phyloP scores from a whole-genome alignment of 495 filamentous ascomycete species.

The Penicillium bovifimosum region DNA sequence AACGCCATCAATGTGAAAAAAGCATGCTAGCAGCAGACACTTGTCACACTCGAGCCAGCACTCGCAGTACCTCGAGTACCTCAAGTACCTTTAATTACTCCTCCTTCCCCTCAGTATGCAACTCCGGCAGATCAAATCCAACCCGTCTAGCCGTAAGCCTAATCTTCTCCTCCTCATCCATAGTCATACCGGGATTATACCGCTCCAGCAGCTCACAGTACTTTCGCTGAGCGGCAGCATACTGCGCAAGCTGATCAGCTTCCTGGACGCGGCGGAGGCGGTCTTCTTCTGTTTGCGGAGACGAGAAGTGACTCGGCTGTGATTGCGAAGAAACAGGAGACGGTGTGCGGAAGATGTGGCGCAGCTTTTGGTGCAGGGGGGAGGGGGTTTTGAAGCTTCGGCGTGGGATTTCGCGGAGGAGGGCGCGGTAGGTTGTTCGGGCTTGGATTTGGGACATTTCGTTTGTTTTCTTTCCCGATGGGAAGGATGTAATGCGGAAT shows the following conservation, averaged over 20 bases:
- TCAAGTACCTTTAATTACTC: too few species aligned
- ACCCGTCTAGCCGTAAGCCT: constrained; percentile 79
- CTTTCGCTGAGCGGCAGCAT: constrained; percentile 73
- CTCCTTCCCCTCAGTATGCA: constrained; percentile 21
- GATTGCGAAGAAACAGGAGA: constrained; percentile 11
- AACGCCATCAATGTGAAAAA: constrained; percentile 6
- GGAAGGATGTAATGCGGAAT: too few species aligned
- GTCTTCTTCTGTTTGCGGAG: constrained; percentile 11
- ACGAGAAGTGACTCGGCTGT: constrained; percentile 10
- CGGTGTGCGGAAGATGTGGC: constrained; percentile 39
- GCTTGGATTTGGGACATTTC: constrained; percentile 39
- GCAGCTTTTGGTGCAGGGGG: constrained; percentile 55
- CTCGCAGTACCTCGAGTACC: too few species aligned
- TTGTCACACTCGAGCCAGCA: not conserved
- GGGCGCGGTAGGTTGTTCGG: constrained; percentile 77
- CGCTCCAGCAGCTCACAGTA: constrained; percentile 77
- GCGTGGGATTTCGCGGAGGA: constrained; percentile 87
- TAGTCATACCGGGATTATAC: constrained; percentile 85
- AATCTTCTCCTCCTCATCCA: constrained; percentile 81
- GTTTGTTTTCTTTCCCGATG: not conserved
- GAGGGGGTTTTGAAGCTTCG: constrained; percentile 51
- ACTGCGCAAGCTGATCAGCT: constrained; percentile 71
- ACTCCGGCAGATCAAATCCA: constrained; percentile 74
- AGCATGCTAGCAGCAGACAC: constrained; percentile 1
- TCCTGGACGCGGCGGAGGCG: constrained; percentile 41